Base-by-base conservation (phyloP, 164 flowering plant species). In the Santalum album region DNA sequence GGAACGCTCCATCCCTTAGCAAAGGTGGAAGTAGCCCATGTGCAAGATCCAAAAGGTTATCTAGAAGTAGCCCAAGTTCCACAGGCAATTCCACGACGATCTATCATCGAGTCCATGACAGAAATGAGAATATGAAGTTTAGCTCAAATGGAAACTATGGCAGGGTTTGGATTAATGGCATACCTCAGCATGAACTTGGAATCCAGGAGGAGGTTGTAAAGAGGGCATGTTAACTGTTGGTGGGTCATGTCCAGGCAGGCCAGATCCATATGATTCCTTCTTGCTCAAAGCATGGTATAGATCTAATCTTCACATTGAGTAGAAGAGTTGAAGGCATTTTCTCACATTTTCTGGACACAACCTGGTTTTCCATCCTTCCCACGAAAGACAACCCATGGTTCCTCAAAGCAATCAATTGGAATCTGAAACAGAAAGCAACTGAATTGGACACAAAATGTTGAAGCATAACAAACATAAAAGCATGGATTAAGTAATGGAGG, bases 1-100 rank as follows among this genome's bases (percentile, higher is more conserved):
- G 98, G 98, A 21, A 91, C 92, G 49, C 76, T 78, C 98, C 98
- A 91, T 65, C 96, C 98, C 73, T 91, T 91, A 25, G 98, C 96
- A 58, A 91, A 91, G 14, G 98, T 91, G 15, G 96, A 84, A n/a
- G 98, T 88, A 61, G 98, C 14, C 96, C 98, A 68, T 91, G 98
- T 10, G 96, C 98, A 44, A 91, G 98, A 72, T 91, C 98, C 60
- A 91, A 71, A 64, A 91, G 95, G 62, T 91, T 91, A 60, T 91
- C 98, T 22, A 91, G 59, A 58, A 91, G 98, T 22, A 91, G 71
- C 54, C 98, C 98, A 57, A 86, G 98, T 64, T 91, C 98, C 56
- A 91, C 88, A 1, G 96, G 98, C 69, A 88, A 83, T 55, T 91
- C 98, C 85, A 91, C 88, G 39, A 88, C 87, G 46, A 88, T 75